Evolutionary conservation across 495 filamentous ascomycete genomes (phyloP).

Genomic region (Aspergillus wentii): DNA sequence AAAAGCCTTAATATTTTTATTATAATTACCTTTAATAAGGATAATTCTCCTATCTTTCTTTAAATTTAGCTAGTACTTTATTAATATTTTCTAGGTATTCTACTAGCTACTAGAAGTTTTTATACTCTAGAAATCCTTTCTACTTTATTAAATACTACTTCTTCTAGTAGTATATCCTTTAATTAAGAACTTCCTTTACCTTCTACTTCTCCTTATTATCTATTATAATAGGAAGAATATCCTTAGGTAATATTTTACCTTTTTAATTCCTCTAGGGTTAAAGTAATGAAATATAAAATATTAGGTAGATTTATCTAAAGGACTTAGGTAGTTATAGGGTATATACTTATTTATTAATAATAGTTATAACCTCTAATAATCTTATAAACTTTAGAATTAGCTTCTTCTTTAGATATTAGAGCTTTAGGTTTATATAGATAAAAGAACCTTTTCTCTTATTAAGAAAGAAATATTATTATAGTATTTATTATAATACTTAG

Average conservation of each 20-base stretch:
- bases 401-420: slow-evolving; percentile 1
- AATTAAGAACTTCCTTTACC: slow-evolving; percentile 1
- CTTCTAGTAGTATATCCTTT: too few species aligned
- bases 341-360: slow-evolving; percentile 1
- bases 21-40: too few species aligned
- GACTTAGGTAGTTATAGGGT: slow-evolving; percentile 1
- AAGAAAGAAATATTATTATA: not conserved
- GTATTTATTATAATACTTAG: not conserved
- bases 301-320: slow-evolving; percentile 1
- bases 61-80: too few species aligned
- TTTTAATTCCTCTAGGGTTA: not conserved
- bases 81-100: too few species aligned
- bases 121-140: too few species aligned
- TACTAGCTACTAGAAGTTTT: too few species aligned
- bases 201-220: slow-evolving; percentile 1
- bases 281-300: slow-evolving; percentile 4
- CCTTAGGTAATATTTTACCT: not conserved
- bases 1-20: too few species aligned
- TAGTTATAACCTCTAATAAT: slow-evolving; percentile 1
- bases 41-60: too few species aligned
- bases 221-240: slow-evolving; percentile 1
- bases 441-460: slow-evolving; percentile 1
- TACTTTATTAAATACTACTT: too few species aligned
- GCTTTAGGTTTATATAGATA: slow-evolving; percentile 1
- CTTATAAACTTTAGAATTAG: not conserved